These are phyloP conservation scores for Apiotrichum veenhuisii DNA, from an alignment of 1,284 basidiomycete species.

Conservation along the genomic window DNA sequence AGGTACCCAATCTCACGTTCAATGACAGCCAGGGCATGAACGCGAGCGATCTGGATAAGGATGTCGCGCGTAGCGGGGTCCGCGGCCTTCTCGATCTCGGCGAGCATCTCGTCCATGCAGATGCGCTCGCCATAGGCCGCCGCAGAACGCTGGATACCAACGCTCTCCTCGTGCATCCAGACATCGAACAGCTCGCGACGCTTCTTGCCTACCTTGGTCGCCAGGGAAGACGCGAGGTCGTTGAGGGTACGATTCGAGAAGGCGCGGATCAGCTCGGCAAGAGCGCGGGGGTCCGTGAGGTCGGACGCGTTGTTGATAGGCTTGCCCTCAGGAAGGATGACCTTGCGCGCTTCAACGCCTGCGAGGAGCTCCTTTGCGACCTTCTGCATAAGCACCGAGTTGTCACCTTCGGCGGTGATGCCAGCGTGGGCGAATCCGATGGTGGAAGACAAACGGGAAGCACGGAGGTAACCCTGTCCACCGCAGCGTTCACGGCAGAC, in stretches of 20 bases:
- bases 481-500: constrained; percentile 19
- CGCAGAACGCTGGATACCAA: constrained; percentile 7
- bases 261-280: constrained; percentile 10
- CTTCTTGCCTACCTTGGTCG: constrained; percentile 10
- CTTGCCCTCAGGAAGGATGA: background rate
- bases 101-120: constrained; percentile 13
- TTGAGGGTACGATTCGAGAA: constrained; percentile 1
- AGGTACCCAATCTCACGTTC: constrained; percentile 13
- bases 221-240: constrained; percentile 5
- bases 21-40: constrained; percentile 16
- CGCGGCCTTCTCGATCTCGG: background rate
- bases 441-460: constrained; percentile 1
- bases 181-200: constrained; percentile 11
- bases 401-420: constrained; percentile 19
- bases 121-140: constrained; percentile 14
- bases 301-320: background rate
- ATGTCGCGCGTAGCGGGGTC: background rate
- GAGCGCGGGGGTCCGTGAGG: background rate
- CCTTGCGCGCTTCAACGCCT: constrained; percentile 7
- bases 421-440: constrained; percentile 17
- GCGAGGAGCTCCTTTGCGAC: constrained; percentile 19
- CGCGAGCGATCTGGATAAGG: constrained; percentile 1
- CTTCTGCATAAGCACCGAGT: constrained; percentile 16
- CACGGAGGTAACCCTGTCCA: constrained; percentile 13
- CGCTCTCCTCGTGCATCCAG: constrained; percentile 17